phyloP scores from a whole-genome alignment of 163 green algal species.

The Prototheca wickerhamii region DNA sequence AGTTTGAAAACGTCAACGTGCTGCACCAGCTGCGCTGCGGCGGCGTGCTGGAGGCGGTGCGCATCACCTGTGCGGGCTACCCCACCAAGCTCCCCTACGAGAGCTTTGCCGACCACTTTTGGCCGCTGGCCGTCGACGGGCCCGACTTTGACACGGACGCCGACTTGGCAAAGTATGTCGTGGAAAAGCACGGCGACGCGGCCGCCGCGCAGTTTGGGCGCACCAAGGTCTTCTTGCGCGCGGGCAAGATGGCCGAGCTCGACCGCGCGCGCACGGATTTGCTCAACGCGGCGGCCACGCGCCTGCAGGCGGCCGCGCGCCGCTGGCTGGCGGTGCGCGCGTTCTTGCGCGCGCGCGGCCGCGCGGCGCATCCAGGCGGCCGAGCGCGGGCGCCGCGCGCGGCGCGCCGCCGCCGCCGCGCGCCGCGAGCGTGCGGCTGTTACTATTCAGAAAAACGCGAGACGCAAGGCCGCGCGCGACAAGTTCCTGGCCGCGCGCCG shows the following conservation, averaged over 20 bases:
- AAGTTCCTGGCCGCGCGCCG: constrained; percentile 31
- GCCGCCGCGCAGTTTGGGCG: constrained; percentile 70
- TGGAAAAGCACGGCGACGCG: constrained; percentile 33
- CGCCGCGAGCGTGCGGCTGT: constrained; percentile 40
- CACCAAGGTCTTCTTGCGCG: constrained; percentile 89
- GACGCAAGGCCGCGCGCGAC: constrained; percentile 45
- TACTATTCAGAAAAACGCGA: constrained; percentile 67
- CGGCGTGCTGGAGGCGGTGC: constrained; percentile 95
- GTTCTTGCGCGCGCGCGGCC: constrained; percentile 31
- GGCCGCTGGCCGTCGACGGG: constrained; percentile 61
- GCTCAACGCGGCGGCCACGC: constrained; percentile 68
- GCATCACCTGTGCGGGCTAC: constrained; percentile 95
- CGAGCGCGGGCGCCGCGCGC: constrained; percentile 16
- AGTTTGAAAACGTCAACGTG: constrained; percentile 84
- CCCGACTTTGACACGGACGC: constrained; percentile 48
- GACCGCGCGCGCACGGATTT: constrained; percentile 84
- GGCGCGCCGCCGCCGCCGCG: not conserved
- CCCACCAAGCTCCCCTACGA: constrained; percentile 77
- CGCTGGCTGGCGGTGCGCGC: constrained; percentile 50
- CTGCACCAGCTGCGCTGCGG: constrained; percentile 80
- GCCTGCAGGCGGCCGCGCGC: constrained; percentile 69
- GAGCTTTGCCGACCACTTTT: constrained; percentile 98
- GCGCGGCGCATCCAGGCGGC: constrained; percentile 56
- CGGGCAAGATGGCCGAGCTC: constrained; percentile 88
- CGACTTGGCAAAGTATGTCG: constrained; percentile 43